Conservation (phyloP, 2,329 filamentous ascomycete genomes). For the Colletotrichum sp. region DNA sequence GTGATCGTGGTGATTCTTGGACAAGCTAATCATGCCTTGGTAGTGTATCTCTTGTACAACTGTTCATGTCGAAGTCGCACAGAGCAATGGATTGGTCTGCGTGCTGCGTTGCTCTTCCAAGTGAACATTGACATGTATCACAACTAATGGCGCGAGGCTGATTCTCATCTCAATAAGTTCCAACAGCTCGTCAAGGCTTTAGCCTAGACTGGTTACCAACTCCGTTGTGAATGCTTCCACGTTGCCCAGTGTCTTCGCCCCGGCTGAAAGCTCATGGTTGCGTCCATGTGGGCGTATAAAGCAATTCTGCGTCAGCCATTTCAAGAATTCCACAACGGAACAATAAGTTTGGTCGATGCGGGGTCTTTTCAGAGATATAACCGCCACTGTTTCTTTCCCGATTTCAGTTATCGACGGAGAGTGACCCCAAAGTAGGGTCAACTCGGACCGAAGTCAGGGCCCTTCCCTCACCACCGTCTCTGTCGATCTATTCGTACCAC, state of each 20-base stretch:
- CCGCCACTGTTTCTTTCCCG: fast-evolving
- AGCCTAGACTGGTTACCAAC: fast-evolving
- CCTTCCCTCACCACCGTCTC: background rate
- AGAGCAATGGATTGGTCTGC: background rate
- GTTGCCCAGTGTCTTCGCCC: background rate
- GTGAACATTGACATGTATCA: fast-evolving
- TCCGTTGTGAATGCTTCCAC: background rate
- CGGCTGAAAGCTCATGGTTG: background rate
- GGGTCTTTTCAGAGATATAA: fast-evolving
- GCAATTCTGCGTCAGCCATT: fast-evolving
- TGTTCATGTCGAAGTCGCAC: background rate
- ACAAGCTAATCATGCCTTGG: fast-evolving
- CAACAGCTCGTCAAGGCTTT: fast-evolving
- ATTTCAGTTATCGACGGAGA: background rate
- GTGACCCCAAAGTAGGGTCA: fast-evolving
- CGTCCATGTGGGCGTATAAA: background rate
- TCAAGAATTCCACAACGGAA: background rate
- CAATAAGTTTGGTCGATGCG: fast-evolving
- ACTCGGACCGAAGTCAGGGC: background rate
- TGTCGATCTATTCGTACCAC: background rate
- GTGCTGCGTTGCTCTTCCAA: background rate
- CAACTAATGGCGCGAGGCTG: background rate
- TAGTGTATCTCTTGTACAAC: background rate
- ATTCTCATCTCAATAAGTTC: background rate
- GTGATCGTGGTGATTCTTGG: fast-evolving